Conservation (phyloP, 2,329 filamentous ascomycete species). For the Trichoderma polysporum region DNA sequence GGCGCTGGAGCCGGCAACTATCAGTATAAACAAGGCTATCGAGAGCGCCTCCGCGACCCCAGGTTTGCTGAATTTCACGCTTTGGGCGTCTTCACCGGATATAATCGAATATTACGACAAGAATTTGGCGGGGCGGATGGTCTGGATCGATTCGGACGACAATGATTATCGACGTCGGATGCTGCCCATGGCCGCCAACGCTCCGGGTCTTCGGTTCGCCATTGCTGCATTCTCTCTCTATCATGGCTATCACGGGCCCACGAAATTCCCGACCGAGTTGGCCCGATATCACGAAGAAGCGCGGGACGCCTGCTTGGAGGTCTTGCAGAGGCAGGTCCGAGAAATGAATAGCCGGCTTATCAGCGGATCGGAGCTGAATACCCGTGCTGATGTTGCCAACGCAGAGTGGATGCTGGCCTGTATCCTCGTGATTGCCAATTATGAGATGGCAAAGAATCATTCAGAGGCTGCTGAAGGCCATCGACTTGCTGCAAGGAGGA, state of each 20-base stretch:
- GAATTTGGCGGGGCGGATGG: constrained; percentile 33
- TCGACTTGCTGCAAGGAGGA: constrained; percentile 30
- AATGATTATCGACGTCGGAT: constrained; percentile 32
- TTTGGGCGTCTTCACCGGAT: constrained; percentile 25
- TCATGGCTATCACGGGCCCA: constrained; percentile 30
- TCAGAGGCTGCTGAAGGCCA: constrained; percentile 31
- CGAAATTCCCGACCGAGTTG: constrained; percentile 25
- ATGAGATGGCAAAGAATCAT: constrained; percentile 33
- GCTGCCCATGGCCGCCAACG: constrained; percentile 29
- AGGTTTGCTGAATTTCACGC: constrained; percentile 22
- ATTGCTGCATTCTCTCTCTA: constrained; percentile 30
- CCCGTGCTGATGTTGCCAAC: constrained; percentile 27
- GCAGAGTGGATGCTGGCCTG: constrained; percentile 34
- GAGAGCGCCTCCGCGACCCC: neutral
- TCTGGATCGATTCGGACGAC: constrained; percentile 33
- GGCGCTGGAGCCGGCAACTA: neutral
- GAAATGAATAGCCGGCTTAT: constrained; percentile 30
- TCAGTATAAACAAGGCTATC: neutral
- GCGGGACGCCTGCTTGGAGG: constrained; percentile 30
- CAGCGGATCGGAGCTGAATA: constrained; percentile 26
- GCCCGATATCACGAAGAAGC: constrained; percentile 30
- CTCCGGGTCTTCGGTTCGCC: constrained; percentile 31
- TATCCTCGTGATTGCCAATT: constrained; percentile 33
- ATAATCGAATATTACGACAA: constrained; percentile 34
- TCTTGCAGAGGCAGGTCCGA: constrained; percentile 28